Conservation (phyloP, 1,284 basidiomycete species). For the Fomes fomentarius region DNA sequence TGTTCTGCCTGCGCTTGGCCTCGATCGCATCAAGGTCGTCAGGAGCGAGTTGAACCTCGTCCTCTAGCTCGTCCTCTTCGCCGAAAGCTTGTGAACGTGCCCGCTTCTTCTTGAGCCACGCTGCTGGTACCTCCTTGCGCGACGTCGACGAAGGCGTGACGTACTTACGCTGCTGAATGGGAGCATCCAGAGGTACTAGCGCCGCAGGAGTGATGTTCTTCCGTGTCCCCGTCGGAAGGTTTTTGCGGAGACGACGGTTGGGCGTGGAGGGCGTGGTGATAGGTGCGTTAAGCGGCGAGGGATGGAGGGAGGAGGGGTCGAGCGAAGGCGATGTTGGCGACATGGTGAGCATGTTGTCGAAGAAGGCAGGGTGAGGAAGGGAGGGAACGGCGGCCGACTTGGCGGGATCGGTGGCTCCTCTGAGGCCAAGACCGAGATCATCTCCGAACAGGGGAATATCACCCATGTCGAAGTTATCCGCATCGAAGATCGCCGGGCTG, state of each 20-base stretch:
- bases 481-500: constrained; percentile 44
- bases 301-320: constrained; percentile 42
- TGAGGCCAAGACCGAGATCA: constrained; percentile 24
- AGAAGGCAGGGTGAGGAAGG: constrained; percentile 26
- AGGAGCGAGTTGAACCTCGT: constrained; percentile 42
- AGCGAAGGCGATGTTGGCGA: constrained; percentile 48
- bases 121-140: constrained; percentile 51
- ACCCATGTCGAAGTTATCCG: constrained; percentile 39
- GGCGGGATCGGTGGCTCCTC: constrained; percentile 16
- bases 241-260: constrained; percentile 45
- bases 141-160: constrained; percentile 50
- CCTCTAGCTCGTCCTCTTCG: constrained; percentile 56
- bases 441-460: constrained; percentile 31
- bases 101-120: constrained; percentile 57
- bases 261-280: constrained; percentile 32
- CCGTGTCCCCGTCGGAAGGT: constrained; percentile 45
- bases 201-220: constrained; percentile 47
- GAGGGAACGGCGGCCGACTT: constrained; percentile 22
- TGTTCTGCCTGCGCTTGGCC: constrained; percentile 79
- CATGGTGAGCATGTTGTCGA: constrained; percentile 46
- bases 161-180: constrained; percentile 52
- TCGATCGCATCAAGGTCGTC: constrained; percentile 69
- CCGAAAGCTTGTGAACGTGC: constrained; percentile 52
- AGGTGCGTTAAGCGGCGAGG: constrained; percentile 35
- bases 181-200: constrained; percentile 48